These are phyloP conservation scores for Porodaedalea pini DNA, from an alignment of 1,284 basidiomycete genomes.

Conservation along the genomic window DNA sequence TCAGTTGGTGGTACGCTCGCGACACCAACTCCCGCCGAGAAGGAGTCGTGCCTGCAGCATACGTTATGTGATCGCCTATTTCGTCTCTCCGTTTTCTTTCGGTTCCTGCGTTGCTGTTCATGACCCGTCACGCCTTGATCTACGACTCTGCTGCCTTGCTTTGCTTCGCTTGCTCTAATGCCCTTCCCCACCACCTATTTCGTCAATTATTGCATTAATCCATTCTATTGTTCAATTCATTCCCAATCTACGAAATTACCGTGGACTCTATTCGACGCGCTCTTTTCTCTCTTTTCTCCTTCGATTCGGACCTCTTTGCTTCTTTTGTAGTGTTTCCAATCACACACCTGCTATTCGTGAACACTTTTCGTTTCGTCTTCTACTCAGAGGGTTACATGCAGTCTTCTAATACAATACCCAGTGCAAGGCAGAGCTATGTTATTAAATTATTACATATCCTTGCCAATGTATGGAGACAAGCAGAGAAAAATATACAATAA, in stretches of 20 bases:
- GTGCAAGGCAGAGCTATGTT: slow-evolving; percentile 5
- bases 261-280: neutral
- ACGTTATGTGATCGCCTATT: slow-evolving; percentile 41
- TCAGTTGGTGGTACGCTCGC: slow-evolving; percentile 89
- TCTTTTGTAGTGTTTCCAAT: neutral
- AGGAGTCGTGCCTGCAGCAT: slow-evolving; percentile 86
- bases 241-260: neutral
- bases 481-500: neutral
- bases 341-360: neutral
- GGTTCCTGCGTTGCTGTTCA: slow-evolving; percentile 18
- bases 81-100: slow-evolving; percentile 20
- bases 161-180: slow-evolving; percentile 5
- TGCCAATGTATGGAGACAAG: slow-evolving; percentile 6
- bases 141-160: slow-evolving; percentile 20
- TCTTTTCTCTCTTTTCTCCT: neutral
- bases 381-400: neutral
- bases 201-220: slow-evolving; percentile 16
- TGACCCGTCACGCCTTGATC: slow-evolving; percentile 28
- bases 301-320: neutral
- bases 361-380: slow-evolving; percentile 1
- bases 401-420: slow-evolving; percentile 17
- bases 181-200: neutral
- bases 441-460: neutral
- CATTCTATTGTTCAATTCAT: slow-evolving; percentile 3
- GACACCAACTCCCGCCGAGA: slow-evolving; percentile 75